phyloP scores from a whole-genome alignment of 2,329 filamentous ascomycete genomes.

The Neofusicoccum kwambonambiense region DNA sequence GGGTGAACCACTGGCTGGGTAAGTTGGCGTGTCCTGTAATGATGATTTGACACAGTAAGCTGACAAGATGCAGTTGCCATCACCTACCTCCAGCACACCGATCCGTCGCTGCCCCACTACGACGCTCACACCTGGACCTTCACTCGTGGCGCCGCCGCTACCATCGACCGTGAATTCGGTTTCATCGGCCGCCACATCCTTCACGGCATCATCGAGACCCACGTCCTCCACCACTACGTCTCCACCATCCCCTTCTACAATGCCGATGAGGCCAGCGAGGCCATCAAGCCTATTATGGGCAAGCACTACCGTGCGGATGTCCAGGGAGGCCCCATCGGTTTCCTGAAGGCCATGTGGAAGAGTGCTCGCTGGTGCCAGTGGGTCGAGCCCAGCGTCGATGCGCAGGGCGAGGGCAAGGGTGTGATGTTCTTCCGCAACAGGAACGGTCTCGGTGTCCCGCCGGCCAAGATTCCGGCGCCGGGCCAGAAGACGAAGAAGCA shows the following conservation, averaged over 20 bases:
- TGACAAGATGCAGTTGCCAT: slow-evolving; percentile 70
- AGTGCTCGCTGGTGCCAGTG: slow-evolving; percentile 89
- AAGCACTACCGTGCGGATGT: slow-evolving; percentile 87
- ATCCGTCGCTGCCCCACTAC: slow-evolving; percentile 92
- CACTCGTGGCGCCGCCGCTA: slow-evolving; percentile 87
- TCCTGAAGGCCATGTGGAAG: slow-evolving; percentile 79
- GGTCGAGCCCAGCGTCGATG: slow-evolving; percentile 87
- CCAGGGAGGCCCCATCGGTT: slow-evolving; percentile 73
- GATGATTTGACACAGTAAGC: slow-evolving; percentile 20
- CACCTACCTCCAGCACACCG: slow-evolving; percentile 96
- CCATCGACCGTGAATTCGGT: slow-evolving; percentile 95
- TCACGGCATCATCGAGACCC: slow-evolving; percentile 96
- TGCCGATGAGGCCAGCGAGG: slow-evolving; percentile 89
- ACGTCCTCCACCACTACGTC: slow-evolving; percentile 97
- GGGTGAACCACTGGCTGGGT: slow-evolving; percentile 99
- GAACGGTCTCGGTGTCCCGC: slow-evolving; percentile 74
- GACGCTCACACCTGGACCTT: slow-evolving; percentile 84
- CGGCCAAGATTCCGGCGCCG: slow-evolving; percentile 42
- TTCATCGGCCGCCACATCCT: slow-evolving; percentile 89
- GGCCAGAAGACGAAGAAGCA: slow-evolving; percentile 19
- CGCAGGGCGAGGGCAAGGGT: slow-evolving; percentile 75
- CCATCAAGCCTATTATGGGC: slow-evolving; percentile 94
- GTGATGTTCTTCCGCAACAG: slow-evolving; percentile 94
- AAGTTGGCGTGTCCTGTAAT: slow-evolving; percentile 42
- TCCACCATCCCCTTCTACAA: slow-evolving; percentile 96